These are phyloP conservation scores for Cyclotella cryptica DNA, from an alignment of 108 stramenopile genomes.

Conservation along the genomic window DNA sequence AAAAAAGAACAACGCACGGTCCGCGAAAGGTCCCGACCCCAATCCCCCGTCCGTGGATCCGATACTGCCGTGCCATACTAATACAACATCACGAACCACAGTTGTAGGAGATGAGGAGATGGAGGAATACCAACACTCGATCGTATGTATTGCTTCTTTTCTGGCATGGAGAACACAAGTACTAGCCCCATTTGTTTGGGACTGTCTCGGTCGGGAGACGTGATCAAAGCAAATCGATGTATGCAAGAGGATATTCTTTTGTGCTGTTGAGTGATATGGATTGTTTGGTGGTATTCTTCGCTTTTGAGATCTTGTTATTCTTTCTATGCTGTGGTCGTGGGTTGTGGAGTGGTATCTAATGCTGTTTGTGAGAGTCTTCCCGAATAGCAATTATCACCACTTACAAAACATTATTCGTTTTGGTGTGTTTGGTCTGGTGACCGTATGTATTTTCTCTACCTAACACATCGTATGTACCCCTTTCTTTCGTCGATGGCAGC, in stretches of 20 bases:
- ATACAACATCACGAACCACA: constrained; percentile 9
- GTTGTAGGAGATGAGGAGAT: neutral
- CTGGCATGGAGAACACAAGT: constrained; percentile 47
- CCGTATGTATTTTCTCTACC: neutral
- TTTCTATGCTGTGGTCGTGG: constrained; percentile 9
- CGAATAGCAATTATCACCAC: constrained; percentile 54
- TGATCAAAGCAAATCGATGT: constrained; percentile 44
- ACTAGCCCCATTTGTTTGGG: constrained; percentile 56
- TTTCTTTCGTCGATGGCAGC: too few relatives aligned
- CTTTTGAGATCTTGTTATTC: constrained; percentile 32
- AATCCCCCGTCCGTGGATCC: constrained; percentile 52
- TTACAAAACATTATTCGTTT: constrained; percentile 23
- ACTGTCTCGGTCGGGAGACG: constrained; percentile 61
- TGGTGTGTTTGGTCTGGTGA: too few relatives aligned
- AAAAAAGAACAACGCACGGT: constrained; percentile 30
- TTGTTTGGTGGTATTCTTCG: constrained; percentile 16
- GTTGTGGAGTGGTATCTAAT: constrained; percentile 52
- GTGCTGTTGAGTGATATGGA: constrained; percentile 14
- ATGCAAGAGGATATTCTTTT: constrained; percentile 7
- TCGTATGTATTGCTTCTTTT: neutral
- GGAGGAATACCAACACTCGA: constrained; percentile 11
- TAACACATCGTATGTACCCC: too few relatives aligned
- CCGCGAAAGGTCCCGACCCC: constrained; percentile 56
- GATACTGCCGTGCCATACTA: constrained; percentile 56
- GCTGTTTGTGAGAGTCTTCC: constrained; percentile 44